Evolutionary conservation across 2,329 filamentous ascomycete species (phyloP).

Genomic region (Blastomyces gilchristii): DNA sequence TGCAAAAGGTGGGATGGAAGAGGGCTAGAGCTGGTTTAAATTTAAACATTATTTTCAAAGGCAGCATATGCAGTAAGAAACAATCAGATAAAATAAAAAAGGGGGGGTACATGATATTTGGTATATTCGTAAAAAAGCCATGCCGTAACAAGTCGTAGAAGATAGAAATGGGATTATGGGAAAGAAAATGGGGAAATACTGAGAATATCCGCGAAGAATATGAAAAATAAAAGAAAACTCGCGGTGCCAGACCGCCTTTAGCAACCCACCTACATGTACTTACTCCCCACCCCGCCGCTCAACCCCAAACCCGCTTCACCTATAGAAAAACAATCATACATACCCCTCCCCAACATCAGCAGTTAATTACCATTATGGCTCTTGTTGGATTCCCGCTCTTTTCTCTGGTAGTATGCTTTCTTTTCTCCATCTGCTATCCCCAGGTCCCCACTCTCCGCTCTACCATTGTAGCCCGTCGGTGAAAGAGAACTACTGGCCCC

Average conservation of each 20-base stretch:
- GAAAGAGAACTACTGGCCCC: not conserved
- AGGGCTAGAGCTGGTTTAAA: not conserved
- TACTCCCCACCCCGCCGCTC: not conserved
- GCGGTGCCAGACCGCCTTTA: not conserved
- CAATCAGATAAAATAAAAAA: not conserved
- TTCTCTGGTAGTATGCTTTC: not conserved
- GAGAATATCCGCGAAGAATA: not conserved
- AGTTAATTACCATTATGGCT: not conserved
- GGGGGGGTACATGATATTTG: not conserved
- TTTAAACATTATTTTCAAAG: not conserved
- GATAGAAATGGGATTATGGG: no score
- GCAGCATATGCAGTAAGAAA: not conserved
- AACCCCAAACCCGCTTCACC: not conserved
- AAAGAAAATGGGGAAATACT: not conserved
- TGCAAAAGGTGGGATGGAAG: not conserved
- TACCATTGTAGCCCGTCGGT: not conserved
- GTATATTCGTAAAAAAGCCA: not conserved
- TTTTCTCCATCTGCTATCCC: not conserved
- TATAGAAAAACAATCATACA: not conserved
- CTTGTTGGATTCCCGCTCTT: not conserved
- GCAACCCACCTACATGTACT: not conserved
- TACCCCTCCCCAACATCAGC: not conserved
- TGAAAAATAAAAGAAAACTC: not conserved
- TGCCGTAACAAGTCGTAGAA: not conserved
- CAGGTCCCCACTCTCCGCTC: not conserved